A percentile compares a stretch with the other conserved stretches of the same genome.
Evolutionary conservation across 2,329 filamentous ascomycete genomes (phyloP).

Genomic region (Penicillium frequentans): DNA sequence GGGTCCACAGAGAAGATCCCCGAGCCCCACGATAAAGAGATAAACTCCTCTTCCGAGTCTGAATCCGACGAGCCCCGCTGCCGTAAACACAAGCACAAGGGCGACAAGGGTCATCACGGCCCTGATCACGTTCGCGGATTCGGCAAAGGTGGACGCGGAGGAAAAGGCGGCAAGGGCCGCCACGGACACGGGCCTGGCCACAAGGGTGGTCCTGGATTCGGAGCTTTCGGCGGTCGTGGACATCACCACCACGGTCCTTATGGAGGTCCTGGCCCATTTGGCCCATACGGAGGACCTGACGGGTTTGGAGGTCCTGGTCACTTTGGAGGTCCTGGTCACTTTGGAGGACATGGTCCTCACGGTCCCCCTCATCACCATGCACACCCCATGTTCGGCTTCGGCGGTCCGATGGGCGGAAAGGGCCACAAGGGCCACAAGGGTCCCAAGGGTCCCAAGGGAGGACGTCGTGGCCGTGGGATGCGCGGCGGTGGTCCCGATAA

Average conservation of each 20-base stretch:
- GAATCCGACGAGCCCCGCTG: neutral
- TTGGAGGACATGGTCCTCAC: neutral
- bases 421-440: neutral
- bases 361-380: neutral
- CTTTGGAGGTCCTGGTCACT: neutral
- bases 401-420: neutral
- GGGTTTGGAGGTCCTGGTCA: neutral
- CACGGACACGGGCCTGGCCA: conserved; percentile 5
- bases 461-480: conserved; percentile 7
- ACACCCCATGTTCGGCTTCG: neutral
- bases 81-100: neutral
- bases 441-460: neutral
- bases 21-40: neutral
- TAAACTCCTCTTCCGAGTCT: neutral
- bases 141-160: conserved; percentile 2
- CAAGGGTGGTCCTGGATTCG: neutral
- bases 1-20: neutral
- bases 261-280: conserved; percentile 1
- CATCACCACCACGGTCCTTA: conserved; percentile 1
- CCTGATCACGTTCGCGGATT: conserved; percentile 1
- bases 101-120: conserved; percentile 4
- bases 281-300: neutral
- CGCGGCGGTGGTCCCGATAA: conserved; percentile 1
- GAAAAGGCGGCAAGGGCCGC: conserved; percentile 1
- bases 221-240: neutral